Conservation (phyloP, 306 rosid genomes). For the Cicer pinnatifidum region DNA sequence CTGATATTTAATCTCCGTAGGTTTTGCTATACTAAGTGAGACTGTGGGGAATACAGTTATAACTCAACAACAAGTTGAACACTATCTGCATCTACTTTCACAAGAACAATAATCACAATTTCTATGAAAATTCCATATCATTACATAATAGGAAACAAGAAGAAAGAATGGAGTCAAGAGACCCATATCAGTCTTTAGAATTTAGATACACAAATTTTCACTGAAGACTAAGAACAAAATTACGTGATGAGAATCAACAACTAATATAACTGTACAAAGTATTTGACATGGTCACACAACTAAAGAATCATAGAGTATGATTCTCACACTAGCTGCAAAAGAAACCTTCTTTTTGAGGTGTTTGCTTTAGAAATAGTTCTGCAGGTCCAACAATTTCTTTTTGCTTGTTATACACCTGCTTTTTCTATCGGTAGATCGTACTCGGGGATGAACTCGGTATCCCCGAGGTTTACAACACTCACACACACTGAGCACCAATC, state of each 20-base stretch:
- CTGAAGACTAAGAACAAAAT: slow-evolving; percentile 16
- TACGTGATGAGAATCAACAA: not conserved
- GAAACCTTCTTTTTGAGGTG: not conserved
- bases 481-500: too few species aligned
- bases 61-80: too few species aligned
- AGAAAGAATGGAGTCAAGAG: not conserved
- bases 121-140: not conserved
- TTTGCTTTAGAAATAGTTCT: slow-evolving; percentile 11
- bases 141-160: not conserved
- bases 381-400: slow-evolving; percentile 1
- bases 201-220: not conserved
- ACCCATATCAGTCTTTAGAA: not conserved
- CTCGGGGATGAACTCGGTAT: too few species aligned
- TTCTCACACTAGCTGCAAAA: slow-evolving; percentile 31
- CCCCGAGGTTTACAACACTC: too few species aligned
- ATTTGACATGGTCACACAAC: slow-evolving; percentile 5
- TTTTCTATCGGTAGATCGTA: not conserved
- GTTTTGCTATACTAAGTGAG: too few species aligned
- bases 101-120: slow-evolving; percentile 7
- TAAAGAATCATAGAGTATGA: slow-evolving; percentile 12
- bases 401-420: slow-evolving; percentile 20
- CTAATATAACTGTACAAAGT: slow-evolving; percentile 31
- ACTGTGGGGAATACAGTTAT: too few species aligned
- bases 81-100: not conserved
- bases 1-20: too few species aligned